Evolutionary conservation across 2,329 filamentous ascomycete species (phyloP), one percentile per base, ranked within the genome.

Genomic region (Emydomyces testavorans): DNA sequence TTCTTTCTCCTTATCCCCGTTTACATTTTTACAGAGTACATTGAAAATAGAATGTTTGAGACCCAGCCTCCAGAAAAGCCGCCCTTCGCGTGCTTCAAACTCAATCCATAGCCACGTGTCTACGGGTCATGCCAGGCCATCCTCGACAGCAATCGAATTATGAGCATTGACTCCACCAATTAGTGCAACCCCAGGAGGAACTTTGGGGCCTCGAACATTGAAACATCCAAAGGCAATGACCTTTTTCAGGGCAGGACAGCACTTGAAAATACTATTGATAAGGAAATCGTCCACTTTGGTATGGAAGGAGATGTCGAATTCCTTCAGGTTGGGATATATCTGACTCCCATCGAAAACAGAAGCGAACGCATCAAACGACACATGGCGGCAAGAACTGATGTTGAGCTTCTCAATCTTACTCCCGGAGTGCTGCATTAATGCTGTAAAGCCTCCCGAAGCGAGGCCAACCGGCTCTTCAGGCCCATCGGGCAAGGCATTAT

Each of bases 361-460:
- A 52, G 85, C 79, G 50, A 94, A 88, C 0, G 85, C 79, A 13
- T 76, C 68, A 28, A 75, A 72, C 1, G 78, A 75, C 53, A 96
- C 89, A 62, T 94, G 83, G 2, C 90, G 82, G 60, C 87, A 94
- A 0, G 83, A 85, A 11, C 85, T 78, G n/a, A 95, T 71, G 59
- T 93, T 85, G 28, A 96, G 70, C 34, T 75, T 70, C 50, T 74
- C 72, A 1, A 96, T 65, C 8, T 67, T 71, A 1, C 67, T 60
- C 3, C 85, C 85, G 0, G 88, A 94, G 61, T 95, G 90, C 0
- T 71, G 68, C 85, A 95, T 94, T 36, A 95, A 67, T 0, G 86
- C 85, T 54, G 75, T 71, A 67, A 96, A 90, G 0, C 84, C 88
- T 4, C 75, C 66, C 0, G 80, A 82, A 45, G 82, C 86, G 26